Base-by-base conservation (phyloP, 148 eudicot species). In the Chenopodium berlandieri region DNA sequence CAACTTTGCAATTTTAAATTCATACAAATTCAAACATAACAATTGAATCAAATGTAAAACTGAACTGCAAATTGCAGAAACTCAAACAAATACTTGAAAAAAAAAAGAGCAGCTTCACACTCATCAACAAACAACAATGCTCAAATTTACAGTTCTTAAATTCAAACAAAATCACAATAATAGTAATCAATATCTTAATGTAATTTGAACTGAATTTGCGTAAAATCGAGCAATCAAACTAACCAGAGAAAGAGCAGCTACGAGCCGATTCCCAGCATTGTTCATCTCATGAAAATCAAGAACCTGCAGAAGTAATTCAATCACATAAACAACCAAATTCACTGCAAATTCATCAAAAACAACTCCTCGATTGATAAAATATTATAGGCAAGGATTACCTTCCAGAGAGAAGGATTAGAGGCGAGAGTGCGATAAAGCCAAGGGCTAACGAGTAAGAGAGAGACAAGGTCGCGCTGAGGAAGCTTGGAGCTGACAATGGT, bases 231-330 rank as follows among this genome's bases (percentile, higher is more conserved):
- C 20, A 14, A 64, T 27, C 17, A 80, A 78, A 68, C 91, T 77
- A 58, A 95, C 99, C 93, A 91, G 87, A 73, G 95, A 93, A 80
- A 95, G 91, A 76, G 99, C 97, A 52, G 94, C 86, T 81, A 92
- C 73, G n/a, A 95, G 89, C 64, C 94, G 90, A 87, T 88, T 82
- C 31, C 99, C 99, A 58, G 93, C 93, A 85, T 90, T 88, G 76
- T 46, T 86, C 89, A 84, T 83, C 78, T 95, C 99, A 72, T 77
- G 99, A 71, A 95, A 90, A 89, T 95, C 97, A 90, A 95, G 91
- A 48, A 82, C 89, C 99, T 95, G 83, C 8, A 73, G 3, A 54
- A 17, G 1, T 47, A 20, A 19, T 40, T 40, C 12, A 65, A 79
- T 23, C 71, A 73, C 62, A 54, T 37, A 82, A 20, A n/a, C 4